Percentiles rank a stretch among this genome's conserved stretches.
Conservation (phyloP, 2,329 filamentous ascomycete genomes). For the Cytospora piceae region DNA sequence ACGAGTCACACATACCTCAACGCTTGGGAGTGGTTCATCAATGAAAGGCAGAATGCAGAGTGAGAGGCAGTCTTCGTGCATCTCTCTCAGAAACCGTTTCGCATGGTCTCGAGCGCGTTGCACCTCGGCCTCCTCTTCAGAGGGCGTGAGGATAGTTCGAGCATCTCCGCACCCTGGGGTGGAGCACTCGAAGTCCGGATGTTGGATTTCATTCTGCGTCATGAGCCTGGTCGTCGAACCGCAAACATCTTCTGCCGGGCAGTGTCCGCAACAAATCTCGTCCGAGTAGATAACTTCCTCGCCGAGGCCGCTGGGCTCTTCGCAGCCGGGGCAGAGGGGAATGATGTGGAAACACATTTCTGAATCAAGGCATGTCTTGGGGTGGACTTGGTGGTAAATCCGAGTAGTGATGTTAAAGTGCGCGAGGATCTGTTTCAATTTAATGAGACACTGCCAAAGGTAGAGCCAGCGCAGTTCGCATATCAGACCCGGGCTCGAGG, state of each 20-base stretch:
- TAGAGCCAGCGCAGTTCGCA: too few species aligned
- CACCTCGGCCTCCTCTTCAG: constrained; percentile 25
- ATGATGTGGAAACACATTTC: constrained; percentile 30
- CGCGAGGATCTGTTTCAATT: too few species aligned
- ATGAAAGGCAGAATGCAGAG: constrained; percentile 29
- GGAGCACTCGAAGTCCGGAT: constrained; percentile 28
- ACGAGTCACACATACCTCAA: background rate
- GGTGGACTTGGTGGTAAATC: too few species aligned
- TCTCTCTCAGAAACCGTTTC: constrained; percentile 24
- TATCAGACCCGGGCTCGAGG: too few species aligned
- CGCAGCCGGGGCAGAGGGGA: constrained; percentile 27
- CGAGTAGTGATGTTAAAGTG: too few species aligned
- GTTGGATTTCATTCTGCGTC: constrained; percentile 25
- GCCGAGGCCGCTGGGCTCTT: constrained; percentile 28
- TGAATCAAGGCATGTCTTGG: background rate
- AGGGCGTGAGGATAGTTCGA: background rate
- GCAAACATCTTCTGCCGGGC: constrained; percentile 15
- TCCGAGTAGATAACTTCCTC: constrained; percentile 30
- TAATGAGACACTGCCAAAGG: too few species aligned
- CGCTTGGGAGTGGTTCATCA: background rate
- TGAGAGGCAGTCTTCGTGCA: constrained; percentile 22
- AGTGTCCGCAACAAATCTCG: constrained; percentile 24
- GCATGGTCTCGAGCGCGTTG: constrained; percentile 24
- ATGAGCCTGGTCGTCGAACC: constrained; percentile 26
- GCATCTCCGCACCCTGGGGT: constrained; percentile 22